A percentile compares a stretch with the other conserved stretches of the same genome.
Evolutionary conservation across 1,284 basidiomycete species (phyloP).

Genomic region (Pholiota adiposa): DNA sequence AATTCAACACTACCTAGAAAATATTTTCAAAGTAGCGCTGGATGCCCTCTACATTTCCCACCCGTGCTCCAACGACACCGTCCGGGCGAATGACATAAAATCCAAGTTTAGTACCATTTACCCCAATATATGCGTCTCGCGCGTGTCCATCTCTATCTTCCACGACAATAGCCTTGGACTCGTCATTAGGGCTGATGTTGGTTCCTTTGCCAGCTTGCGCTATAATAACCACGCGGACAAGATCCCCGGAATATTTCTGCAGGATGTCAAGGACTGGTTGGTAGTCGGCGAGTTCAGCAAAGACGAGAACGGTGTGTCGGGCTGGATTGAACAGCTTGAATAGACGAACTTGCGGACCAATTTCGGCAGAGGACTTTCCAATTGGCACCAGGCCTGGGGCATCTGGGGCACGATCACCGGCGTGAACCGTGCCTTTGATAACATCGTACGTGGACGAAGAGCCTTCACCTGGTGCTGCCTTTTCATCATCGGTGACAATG

Average conservation of each 20-base stretch:
- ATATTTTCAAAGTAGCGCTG: constrained; percentile 38
- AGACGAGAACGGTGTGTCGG: constrained; percentile 40
- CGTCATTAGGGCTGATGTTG: constrained; percentile 24
- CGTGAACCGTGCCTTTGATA: neutral
- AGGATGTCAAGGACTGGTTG: constrained; percentile 17
- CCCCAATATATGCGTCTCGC: constrained; percentile 35
- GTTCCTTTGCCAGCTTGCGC: constrained; percentile 25
- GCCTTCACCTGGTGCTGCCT: constrained; percentile 12
- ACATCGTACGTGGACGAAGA: constrained; percentile 32
- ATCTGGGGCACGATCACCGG: constrained; percentile 11
- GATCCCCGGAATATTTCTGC: constrained; percentile 24
- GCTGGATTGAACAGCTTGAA: constrained; percentile 37
- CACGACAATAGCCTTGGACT: constrained; percentile 14
- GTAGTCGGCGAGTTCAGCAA: constrained; percentile 27
- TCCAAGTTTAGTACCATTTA: constrained; percentile 31
- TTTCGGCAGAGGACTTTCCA: neutral
- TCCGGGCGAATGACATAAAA: constrained; percentile 43
- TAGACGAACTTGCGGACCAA: constrained; percentile 16
- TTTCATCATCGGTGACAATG: constrained; percentile 45
- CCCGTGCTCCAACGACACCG: constrained; percentile 45
- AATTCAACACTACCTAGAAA: constrained; percentile 14
- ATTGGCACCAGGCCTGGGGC: neutral
- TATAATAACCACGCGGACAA: constrained; percentile 30
- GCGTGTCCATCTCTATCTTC: constrained; percentile 43
- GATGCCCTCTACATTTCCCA: constrained; percentile 31